Conservation (phyloP, 2,329 filamentous ascomycete species). For the Cytospora leucostoma region DNA sequence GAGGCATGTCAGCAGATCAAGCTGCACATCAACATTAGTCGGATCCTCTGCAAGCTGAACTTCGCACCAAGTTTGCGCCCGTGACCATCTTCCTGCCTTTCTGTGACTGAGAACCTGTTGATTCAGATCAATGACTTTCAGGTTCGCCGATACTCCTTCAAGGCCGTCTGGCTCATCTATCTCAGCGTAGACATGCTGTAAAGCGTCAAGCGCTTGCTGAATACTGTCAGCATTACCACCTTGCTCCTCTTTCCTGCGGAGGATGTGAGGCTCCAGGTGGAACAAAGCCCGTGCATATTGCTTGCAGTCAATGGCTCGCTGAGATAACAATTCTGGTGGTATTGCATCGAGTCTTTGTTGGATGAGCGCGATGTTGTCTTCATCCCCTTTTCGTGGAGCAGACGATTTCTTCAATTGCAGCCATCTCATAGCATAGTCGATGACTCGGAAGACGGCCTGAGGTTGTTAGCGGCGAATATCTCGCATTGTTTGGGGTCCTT, state of each 20-base stretch:
- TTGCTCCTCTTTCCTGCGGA: slow-evolving; percentile 57
- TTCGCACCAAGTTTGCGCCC: slow-evolving; percentile 97
- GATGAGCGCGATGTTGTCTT: slow-evolving; percentile 52
- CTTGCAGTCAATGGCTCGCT: slow-evolving; percentile 87
- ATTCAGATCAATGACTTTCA: slow-evolving; percentile 85
- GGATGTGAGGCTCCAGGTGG: slow-evolving; percentile 81
- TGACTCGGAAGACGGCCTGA: slow-evolving; percentile 81
- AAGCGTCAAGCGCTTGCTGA: slow-evolving; percentile 70
- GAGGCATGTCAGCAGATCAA: slow-evolving; percentile 82
- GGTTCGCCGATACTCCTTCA: slow-evolving; percentile 86
- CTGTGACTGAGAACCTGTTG: slow-evolving; percentile 92
- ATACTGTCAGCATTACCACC: slow-evolving; percentile 52
- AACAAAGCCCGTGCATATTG: slow-evolving; percentile 91
- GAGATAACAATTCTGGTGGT: slow-evolving; percentile 73
- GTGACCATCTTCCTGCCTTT: slow-evolving; percentile 90
- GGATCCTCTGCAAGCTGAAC: slow-evolving; percentile 81
- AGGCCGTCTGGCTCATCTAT: slow-evolving; percentile 98
- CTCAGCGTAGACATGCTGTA: slow-evolving; percentile 94
- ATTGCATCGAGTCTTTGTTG: slow-evolving; percentile 61
- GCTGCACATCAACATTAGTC: slow-evolving; percentile 73
- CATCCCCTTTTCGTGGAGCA: slow-evolving; percentile 42
- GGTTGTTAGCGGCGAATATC: slow-evolving; percentile 29
- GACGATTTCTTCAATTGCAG: slow-evolving; percentile 70
- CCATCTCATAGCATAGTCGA: slow-evolving; percentile 93
- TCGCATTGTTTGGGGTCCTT: slow-evolving; percentile 35